Evolutionary conservation across 1,284 basidiomycete species (phyloP).

Genomic region (Malassezia dermatis): DNA sequence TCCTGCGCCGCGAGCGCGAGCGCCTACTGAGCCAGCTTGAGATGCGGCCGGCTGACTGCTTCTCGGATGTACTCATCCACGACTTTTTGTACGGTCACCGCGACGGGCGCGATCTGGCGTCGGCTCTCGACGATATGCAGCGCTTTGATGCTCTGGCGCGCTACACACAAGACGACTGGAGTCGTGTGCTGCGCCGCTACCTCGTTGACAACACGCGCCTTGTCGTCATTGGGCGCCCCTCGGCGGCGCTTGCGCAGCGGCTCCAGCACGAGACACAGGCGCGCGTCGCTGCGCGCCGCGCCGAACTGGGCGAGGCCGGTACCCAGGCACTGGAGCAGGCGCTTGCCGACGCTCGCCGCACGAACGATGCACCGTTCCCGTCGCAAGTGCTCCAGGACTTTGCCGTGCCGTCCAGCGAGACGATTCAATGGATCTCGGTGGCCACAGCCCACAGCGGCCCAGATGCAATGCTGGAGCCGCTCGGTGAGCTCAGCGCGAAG

Average conservation of each 20-base stretch:
- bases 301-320: constrained; percentile 67
- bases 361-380: constrained; percentile 76
- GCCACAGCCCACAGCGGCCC: constrained; percentile 53
- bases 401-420: constrained; percentile 57
- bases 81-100: constrained; percentile 80
- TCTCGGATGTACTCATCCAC: constrained; percentile 55
- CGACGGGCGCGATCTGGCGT: constrained; percentile 69
- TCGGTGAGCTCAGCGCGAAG: constrained; percentile 34
- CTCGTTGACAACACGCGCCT: constrained; percentile 35
- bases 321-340: constrained; percentile 61
- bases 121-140: constrained; percentile 67
- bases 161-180: constrained; percentile 73
- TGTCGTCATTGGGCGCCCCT: constrained; percentile 71
- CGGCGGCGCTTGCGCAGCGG: constrained; percentile 67
- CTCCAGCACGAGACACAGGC: constrained; percentile 73
- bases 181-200: constrained; percentile 65
- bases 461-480: constrained; percentile 17
- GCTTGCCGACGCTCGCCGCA: constrained; percentile 71
- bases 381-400: constrained; percentile 67
- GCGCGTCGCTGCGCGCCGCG: constrained; percentile 62
- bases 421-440: constrained; percentile 88
- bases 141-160: constrained; percentile 57
- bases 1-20: constrained; percentile 76
- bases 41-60: constrained; percentile 48
- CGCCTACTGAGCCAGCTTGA: constrained; percentile 54